Evolutionary conservation across 495 filamentous ascomycete species (phyloP).

Genomic region (Opeltia flavorubescens): DNA sequence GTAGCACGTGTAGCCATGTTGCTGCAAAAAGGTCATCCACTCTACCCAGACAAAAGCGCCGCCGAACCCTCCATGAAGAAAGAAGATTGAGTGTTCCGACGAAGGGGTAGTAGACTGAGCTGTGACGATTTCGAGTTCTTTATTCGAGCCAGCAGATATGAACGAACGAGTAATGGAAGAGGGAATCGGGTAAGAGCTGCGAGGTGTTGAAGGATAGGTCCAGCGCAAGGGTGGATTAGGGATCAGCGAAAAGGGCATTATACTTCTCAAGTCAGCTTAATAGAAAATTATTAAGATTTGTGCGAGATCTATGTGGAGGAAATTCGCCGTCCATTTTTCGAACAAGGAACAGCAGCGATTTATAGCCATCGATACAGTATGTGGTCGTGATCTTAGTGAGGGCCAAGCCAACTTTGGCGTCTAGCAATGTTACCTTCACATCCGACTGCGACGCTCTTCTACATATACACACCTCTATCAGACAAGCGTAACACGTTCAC

Average conservation of each 20-base stretch:
- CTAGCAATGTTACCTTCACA: no score
- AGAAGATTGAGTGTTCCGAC: constrained; percentile 17
- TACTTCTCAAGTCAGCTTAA: no score
- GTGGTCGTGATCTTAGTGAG: no score
- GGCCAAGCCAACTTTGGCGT: no score
- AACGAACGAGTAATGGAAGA: neutral
- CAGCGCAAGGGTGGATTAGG: neutral
- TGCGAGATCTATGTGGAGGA: no score
- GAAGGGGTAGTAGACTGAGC: neutral
- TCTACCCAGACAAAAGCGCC: constrained; percentile 31
- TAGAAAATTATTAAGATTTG: no score
- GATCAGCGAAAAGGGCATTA: neutral
- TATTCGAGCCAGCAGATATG: neutral
- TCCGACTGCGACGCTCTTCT: no score
- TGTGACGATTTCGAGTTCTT: neutral
- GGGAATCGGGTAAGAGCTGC: neutral
- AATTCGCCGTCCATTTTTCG: no score
- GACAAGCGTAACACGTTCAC: no score
- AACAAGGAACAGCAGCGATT: no score
- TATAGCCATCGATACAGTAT: no score
- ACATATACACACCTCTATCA: no score
- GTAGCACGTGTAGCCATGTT: constrained; percentile 28
- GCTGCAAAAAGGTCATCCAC: constrained; percentile 29
- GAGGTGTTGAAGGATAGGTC: neutral
- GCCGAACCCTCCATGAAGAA: constrained; percentile 35